Conservation (phyloP, 1,139 yeast species). For the Saccharomycopsis crataegensis region DNA sequence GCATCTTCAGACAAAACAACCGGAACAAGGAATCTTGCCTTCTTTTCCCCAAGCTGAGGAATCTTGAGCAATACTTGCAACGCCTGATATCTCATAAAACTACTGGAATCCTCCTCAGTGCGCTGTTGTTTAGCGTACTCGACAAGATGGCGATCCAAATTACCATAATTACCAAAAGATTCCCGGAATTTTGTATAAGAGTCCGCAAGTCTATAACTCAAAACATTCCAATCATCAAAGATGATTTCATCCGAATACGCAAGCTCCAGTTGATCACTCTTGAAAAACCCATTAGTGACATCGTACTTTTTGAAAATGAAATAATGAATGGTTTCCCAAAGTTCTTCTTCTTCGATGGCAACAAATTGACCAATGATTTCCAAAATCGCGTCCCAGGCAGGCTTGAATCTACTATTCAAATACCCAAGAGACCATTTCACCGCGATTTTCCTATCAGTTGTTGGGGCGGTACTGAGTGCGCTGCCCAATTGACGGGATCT, state of each 20-base stretch:
- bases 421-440: slow-evolving; percentile 65
- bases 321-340: slow-evolving; percentile 50
- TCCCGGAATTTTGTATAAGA: slow-evolving; percentile 26
- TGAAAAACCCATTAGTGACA: background rate
- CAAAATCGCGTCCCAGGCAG: slow-evolving; percentile 72
- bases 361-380: slow-evolving; percentile 49
- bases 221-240: slow-evolving; percentile 13
- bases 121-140: slow-evolving; percentile 31
- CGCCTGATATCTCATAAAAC: slow-evolving; percentile 26
- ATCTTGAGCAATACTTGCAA: slow-evolving; percentile 39
- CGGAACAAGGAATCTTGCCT: slow-evolving; percentile 50
- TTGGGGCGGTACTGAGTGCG: slow-evolving; percentile 23
- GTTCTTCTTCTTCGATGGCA: slow-evolving; percentile 35
- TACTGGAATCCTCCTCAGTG: slow-evolving; percentile 29
- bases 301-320: slow-evolving; percentile 28
- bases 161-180: slow-evolving; percentile 26
- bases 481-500: slow-evolving; percentile 33
- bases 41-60: slow-evolving; percentile 62
- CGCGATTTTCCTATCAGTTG: slow-evolving; percentile 28
- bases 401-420: slow-evolving; percentile 70
- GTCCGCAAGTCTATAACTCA: slow-evolving; percentile 32
- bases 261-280: slow-evolving; percentile 12
- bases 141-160: slow-evolving; percentile 32
- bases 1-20: slow-evolving; percentile 36
- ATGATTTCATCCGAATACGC: slow-evolving; percentile 21